Base-by-base conservation (phyloP, 2,329 filamentous ascomycete species). In the Sphaceloma murrayae region DNA sequence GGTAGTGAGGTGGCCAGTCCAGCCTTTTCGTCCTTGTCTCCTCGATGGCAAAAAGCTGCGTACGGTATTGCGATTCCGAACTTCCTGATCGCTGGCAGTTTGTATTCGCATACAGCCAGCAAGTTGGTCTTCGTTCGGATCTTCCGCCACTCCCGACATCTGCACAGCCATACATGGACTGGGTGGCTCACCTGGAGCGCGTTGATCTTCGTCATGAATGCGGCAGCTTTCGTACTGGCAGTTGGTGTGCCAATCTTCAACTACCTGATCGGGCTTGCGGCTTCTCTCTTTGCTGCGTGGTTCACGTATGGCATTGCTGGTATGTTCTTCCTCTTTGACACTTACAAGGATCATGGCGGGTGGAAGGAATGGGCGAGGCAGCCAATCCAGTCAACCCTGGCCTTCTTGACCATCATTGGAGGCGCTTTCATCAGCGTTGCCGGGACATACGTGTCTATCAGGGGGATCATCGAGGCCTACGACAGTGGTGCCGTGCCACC, bases 231-330 rank as follows among this genome's bases (percentile, higher is more conserved):
- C 48, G 52, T 67, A 5, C 51, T 68, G 8, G 66, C 66, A 0
- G 65, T 70, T 1, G 68, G 69, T 3, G 69, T 75, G 19, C 72
- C 72, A 1, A 68, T 73, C 16, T 74, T 75, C 58, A 70, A 68
- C 48, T 73, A 74, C 45, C 55, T 75, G 8, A 65, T 74, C 19
- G 70, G 69, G 2, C 68, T 74, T 33, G 61, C 67, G 14, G 67
- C 70, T 0, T 64, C 64, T 4, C 55, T 73, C 6, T 75, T 75
- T 48, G 70, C 71, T 1, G 63, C 66, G 1, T 75, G 71, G 71
- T 74, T 70, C 48, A 73, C 68, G 2, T 74, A 71, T 49, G 70
- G 71, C 1, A 55, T 57, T 24, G 45, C 45, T 24, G 45, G 45
- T 11, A 38, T 38, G 45, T 46, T 46, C 36, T 46, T 38, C 17